phyloP scores from a whole-genome alignment of 2,329 filamentous ascomycete genomes.

The Ceratocystis lukuohia region DNA sequence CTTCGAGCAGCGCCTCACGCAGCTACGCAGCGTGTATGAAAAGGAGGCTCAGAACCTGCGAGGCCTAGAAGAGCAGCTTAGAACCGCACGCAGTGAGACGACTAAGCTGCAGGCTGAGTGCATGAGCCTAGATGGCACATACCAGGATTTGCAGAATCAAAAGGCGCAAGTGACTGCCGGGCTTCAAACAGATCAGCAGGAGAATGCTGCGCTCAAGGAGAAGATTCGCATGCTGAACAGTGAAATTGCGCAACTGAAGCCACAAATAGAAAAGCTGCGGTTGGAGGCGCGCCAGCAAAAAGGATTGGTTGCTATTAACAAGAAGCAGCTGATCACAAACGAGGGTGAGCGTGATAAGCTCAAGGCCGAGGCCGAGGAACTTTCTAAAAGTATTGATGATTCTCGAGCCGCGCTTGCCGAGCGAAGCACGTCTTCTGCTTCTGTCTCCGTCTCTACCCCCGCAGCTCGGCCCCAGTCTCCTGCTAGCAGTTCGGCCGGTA shows the following conservation, averaged over 20 bases:
- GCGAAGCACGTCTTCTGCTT: conserved; percentile 38
- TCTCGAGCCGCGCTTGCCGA: conserved; percentile 12
- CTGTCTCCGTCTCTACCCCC: conserved; percentile 33
- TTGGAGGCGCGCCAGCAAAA: conserved; percentile 90
- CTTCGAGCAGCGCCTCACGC: conserved; percentile 76
- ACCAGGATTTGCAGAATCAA: conserved; percentile 69
- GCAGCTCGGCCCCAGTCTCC: conserved; percentile 57
- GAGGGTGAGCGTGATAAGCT: conserved; percentile 82
- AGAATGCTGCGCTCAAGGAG: conserved; percentile 76
- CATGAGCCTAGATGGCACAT: conserved; percentile 65
- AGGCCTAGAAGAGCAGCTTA: conserved; percentile 70
- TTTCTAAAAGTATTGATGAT: conserved; percentile 34
- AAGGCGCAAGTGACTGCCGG: conserved; percentile 62
- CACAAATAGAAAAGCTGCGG: conserved; percentile 83
- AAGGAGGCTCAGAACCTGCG: conserved; percentile 83
- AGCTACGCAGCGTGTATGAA: conserved; percentile 79
- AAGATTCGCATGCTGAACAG: conserved; percentile 71
- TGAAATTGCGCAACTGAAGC: conserved; percentile 72
- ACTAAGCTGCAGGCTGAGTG: conserved; percentile 74
- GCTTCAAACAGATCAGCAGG: conserved; percentile 74
- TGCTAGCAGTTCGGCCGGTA: conserved; percentile 45
- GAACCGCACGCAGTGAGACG: conserved; percentile 62
- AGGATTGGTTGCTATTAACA: conserved; percentile 93
- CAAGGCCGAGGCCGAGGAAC: conserved; percentile 61
- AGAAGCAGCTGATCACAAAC: conserved; percentile 85